Base-by-base conservation (phyloP, 108 stramenopile species). In the Cyclotella baltica region DNA sequence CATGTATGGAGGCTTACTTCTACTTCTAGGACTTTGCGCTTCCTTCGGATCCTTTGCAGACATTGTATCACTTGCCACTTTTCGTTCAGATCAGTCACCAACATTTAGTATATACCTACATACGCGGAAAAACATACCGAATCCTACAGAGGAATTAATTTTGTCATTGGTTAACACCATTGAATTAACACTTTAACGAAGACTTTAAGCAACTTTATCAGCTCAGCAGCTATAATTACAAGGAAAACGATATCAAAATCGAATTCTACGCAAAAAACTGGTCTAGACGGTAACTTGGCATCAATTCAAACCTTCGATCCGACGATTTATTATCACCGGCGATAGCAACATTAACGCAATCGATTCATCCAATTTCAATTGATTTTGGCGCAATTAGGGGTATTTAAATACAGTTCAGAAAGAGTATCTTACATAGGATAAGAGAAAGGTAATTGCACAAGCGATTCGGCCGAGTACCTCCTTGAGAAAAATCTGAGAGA, bases 251-350 rank as follows among this genome's bases (percentile, higher is more conserved):
- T 19, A 18, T 5, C 53, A n/a, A 25, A n/a, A 18, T 55, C 53
- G 53, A n/a, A 55, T 55, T 55, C 53, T 55, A 25, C 53, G 23
- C 23, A n/a, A 55, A 55, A 55, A 55, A 55, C n/a, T 23, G 53
- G 6, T 5, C 23, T 55, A 55, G 53, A 25, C 10, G 13, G 40
- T 43, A 43, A 43, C 13, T 43, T 43, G 23, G 40, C 40, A 43
- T 43, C 13, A 13, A 13, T 43, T 43, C 40, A 13, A 43, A 13
- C 10, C 40, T 10, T 43, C 13, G 40, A 13, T 10, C 13, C 40
- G n/a, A n/a, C n/a, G n/a, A n/a, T n/a, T n/a, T 13, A 43, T 43
- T n/a, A n/a, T n/a, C n/a, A n/a, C n/a, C n/a, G n/a, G n/a, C n/a
- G n/a, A n/a, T n/a, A n/a, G n/a, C n/a, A n/a, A n/a, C n/a, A n/a